Evolutionary conservation across 2,329 filamentous ascomycete genomes (phyloP).

Genomic region (Macrophomina pseudophaseolina): DNA sequence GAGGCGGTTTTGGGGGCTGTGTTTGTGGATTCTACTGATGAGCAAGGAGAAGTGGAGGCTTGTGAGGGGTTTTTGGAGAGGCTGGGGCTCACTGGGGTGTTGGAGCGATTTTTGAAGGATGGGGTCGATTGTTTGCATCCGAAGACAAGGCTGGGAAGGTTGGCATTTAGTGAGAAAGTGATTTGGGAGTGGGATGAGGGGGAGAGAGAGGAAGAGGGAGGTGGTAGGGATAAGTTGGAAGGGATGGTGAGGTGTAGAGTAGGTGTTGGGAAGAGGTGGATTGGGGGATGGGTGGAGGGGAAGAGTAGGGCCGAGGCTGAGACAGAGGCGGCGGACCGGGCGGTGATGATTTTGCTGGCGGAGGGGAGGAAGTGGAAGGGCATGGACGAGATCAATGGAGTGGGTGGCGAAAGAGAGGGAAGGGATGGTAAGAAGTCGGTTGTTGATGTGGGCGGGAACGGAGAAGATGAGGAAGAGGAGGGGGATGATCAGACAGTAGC

Average conservation of each 20-base stretch:
- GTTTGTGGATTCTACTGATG: slow-evolving; percentile 71
- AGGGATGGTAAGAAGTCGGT: background rate
- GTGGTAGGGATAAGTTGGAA: background rate
- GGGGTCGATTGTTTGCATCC: slow-evolving; percentile 63
- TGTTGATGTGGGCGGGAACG: background rate
- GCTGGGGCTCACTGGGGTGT: slow-evolving; percentile 68
- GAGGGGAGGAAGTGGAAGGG: background rate
- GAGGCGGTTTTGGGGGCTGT: slow-evolving; percentile 82
- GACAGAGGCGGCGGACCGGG: slow-evolving; percentile 45
- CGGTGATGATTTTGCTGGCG: slow-evolving; percentile 22
- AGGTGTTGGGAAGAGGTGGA: slow-evolving; percentile 11
- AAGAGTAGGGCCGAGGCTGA: slow-evolving; percentile 44
- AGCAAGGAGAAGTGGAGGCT: slow-evolving; percentile 30
- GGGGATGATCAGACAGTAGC: background rate
- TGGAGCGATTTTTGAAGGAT: slow-evolving; percentile 64
- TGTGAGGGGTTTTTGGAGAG: slow-evolving; percentile 67
- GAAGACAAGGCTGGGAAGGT: slow-evolving; percentile 70
- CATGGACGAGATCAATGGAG: background rate
- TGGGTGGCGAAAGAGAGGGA: background rate
- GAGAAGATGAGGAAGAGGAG: background rate
- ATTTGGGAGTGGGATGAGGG: slow-evolving; percentile 56
- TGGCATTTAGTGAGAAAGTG: slow-evolving; percentile 60
- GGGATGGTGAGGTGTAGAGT: slow-evolving; percentile 20
- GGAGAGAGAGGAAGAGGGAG: slow-evolving; percentile 24
- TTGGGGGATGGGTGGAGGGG: slow-evolving; percentile 42